phyloP scores from a whole-genome alignment of 1,139 yeast species.

The Yamadazyma conglobata region DNA sequence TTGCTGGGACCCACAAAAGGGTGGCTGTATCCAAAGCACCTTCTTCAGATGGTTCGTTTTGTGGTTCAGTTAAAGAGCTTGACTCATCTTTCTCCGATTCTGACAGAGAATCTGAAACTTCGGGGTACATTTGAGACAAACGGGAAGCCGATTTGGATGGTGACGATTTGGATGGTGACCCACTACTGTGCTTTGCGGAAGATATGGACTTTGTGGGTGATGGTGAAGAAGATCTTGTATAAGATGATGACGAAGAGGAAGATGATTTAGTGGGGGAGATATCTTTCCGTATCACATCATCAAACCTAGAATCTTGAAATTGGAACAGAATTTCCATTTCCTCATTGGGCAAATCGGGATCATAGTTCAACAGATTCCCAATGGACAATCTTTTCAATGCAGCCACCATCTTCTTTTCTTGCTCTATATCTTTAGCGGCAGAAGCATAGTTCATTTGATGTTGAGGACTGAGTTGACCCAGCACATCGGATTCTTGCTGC shows the following conservation, averaged over 20 bases:
- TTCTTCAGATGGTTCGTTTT: conserved; percentile 13
- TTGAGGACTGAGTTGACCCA: conserved; percentile 1
- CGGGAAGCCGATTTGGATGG: conserved; percentile 4
- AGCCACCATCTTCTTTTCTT: conserved; percentile 57
- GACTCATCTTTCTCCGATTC: no score
- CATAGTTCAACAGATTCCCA: conserved; percentile 51
- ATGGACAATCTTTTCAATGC: conserved; percentile 55
- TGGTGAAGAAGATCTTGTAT: conserved; percentile 7
- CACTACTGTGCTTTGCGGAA: background rate
- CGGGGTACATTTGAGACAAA: conserved; percentile 2
- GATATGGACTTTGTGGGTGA: conserved; percentile 7
- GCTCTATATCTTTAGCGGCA: conserved; percentile 50
- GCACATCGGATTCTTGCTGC: no score
- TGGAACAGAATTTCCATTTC: conserved; percentile 33
- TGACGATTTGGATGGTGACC: conserved; percentile 4
- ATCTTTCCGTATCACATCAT: conserved; percentile 8
- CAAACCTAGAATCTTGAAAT: conserved; percentile 21
- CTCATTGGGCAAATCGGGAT: conserved; percentile 53
- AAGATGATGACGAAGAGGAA: conserved; percentile 5
- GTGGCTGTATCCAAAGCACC: conserved; percentile 26
- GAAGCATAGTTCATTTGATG: conserved; percentile 21
- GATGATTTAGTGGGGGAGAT: conserved; percentile 4
- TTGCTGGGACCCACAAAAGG: conserved; percentile 91
- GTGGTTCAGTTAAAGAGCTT: no score
- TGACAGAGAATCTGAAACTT: conserved; percentile 3